Evolutionary conservation across 495 filamentous ascomycete species (phyloP).

Genomic region (Rusavskia elegans): DNA sequence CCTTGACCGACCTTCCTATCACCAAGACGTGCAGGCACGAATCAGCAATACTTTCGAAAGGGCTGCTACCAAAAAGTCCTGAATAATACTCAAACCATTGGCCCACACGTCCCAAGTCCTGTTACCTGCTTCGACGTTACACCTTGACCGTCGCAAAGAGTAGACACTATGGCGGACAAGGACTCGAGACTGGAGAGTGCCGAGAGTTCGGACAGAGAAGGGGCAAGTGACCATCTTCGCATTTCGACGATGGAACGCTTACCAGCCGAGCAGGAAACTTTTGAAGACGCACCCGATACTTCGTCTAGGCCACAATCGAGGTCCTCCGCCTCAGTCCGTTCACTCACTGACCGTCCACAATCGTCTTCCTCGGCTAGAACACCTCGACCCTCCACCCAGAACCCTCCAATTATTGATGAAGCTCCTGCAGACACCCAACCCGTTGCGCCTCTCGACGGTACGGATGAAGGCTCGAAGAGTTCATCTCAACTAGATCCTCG

Average conservation of each 20-base stretch:
- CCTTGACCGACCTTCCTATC: background rate
- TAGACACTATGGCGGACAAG: constrained; percentile 7
- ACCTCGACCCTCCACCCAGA: constrained; percentile 12
- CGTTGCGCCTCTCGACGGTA: constrained; percentile 6
- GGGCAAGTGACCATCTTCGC: constrained; percentile 22
- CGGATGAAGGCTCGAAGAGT: constrained; percentile 21
- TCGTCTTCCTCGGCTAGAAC: constrained; percentile 17
- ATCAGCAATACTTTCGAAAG: background rate
- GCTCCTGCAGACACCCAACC: background rate
- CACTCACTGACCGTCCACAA: constrained; percentile 32
- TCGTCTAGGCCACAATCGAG: constrained; percentile 21
- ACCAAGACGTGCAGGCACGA: constrained; percentile 10
- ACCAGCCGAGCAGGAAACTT: constrained; percentile 45
- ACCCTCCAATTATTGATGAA: constrained; percentile 17
- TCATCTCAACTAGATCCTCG: constrained; percentile 43
- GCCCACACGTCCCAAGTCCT: background rate
- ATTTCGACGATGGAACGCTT: background rate
- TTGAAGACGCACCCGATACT: constrained; percentile 59
- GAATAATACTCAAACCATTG: background rate
- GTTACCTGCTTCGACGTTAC: background rate
- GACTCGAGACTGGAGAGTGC: constrained; percentile 16
- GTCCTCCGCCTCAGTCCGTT: constrained; percentile 23
- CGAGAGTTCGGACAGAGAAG: constrained; percentile 33
- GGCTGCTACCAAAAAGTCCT: background rate
- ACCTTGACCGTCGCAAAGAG: background rate